Conservation (phyloP, 2,329 filamentous ascomycete species). For the Penicillium sp. region DNA sequence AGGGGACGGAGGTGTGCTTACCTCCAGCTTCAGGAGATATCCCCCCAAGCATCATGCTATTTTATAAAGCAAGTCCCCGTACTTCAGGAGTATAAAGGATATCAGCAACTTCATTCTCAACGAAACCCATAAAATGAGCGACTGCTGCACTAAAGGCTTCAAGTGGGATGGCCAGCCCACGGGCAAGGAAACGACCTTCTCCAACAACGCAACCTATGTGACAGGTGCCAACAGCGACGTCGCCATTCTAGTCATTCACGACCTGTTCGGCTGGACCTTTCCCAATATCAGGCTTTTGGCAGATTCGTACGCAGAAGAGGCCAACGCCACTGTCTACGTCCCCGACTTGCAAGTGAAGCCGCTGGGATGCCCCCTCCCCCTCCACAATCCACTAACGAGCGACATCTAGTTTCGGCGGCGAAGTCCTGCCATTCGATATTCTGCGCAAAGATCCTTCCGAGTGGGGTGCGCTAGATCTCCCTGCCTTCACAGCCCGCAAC, state of each 20-base stretch:
- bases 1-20: too few relatives aligned
- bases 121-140: conserved; percentile 6
- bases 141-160: conserved; percentile 35
- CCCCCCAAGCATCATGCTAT: too few relatives aligned
- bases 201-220: conserved; percentile 37
- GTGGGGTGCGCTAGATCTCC: conserved; percentile 40
- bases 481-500: conserved; percentile 40
- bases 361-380: background rate
- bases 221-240: conserved; percentile 34
- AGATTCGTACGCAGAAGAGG: conserved; percentile 48
- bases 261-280: conserved; percentile 48
- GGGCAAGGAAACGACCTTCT: conserved; percentile 36
- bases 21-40: too few relatives aligned
- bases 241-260: conserved; percentile 38
- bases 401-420: conserved; percentile 33
- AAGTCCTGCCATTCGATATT: conserved; percentile 31
- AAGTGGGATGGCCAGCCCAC: conserved; percentile 42
- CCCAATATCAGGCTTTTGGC: conserved; percentile 47
- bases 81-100: too few relatives aligned
- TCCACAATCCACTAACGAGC: background rate
- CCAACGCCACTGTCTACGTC: conserved; percentile 48
- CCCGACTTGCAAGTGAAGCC: conserved; percentile 29
- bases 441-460: conserved; percentile 23
- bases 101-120: background rate
- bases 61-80: background rate